Evolutionary conservation across 176 grass and related monocot genomes (phyloP).

Genomic region (Phoenix dactylifera): DNA sequence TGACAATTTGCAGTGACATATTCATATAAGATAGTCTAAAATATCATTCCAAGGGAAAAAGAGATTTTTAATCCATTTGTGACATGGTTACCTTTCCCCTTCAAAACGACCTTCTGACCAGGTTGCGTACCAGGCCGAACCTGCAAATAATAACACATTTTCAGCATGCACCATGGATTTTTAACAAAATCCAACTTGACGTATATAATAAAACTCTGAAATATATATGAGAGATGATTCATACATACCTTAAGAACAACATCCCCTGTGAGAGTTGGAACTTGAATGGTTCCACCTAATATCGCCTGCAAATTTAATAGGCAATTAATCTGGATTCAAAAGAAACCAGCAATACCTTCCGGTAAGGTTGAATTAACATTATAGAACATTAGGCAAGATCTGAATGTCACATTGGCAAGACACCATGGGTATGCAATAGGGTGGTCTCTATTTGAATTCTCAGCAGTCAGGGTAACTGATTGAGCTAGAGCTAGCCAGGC

Average conservation of each 20-base stretch:
- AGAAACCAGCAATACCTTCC: background rate
- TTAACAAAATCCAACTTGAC: background rate
- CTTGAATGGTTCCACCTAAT: constrained; percentile 59
- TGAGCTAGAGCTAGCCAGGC: too few relatives aligned
- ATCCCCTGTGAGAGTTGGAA: constrained; percentile 86
- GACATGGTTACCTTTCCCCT: constrained; percentile 61
- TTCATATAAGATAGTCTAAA: too few relatives aligned
- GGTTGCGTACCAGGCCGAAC: constrained; percentile 84
- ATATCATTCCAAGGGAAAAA: too few relatives aligned
- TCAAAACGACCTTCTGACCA: constrained; percentile 75
- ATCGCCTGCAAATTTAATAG: constrained; percentile 55
- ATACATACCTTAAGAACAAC: constrained; percentile 70
- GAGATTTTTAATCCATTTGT: too few relatives aligned
- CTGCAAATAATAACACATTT: constrained; percentile 23
- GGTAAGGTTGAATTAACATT: background rate
- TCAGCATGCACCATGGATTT: background rate
- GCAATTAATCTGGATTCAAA: constrained; percentile 9
- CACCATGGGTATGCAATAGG: too few relatives aligned
- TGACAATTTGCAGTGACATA: background rate
- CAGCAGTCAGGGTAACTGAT: too few relatives aligned
- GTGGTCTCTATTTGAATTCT: too few relatives aligned
- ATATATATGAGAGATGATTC: background rate
- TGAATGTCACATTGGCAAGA: too few relatives aligned
- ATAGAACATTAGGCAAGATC: background rate
- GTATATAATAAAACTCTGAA: constrained; percentile 1